A percentile compares a stretch with the other conserved stretches of the same genome.
phyloP scores from a whole-genome alignment of 306 rosid genomes.

The Psophocarpus tetragonolobus region DNA sequence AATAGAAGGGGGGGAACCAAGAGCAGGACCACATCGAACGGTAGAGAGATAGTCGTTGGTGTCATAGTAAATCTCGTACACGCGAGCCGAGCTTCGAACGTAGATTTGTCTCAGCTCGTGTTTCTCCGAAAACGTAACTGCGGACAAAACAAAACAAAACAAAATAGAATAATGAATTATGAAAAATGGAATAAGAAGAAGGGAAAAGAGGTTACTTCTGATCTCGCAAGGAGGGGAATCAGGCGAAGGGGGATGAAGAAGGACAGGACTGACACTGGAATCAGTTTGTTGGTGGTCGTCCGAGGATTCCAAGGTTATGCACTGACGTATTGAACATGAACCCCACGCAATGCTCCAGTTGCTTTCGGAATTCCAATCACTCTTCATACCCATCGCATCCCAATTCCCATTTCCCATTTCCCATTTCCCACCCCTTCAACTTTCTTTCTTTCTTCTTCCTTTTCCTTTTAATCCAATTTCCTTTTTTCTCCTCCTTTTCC shows the following conservation, averaged over 20 bases:
- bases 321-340: constrained; percentile 49
- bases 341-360: constrained; percentile 65
- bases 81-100: constrained; percentile 85
- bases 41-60: constrained; percentile 73
- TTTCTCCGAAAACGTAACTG: constrained; percentile 65
- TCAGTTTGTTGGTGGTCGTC: constrained; percentile 15
- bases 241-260: constrained; percentile 51
- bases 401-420: no score
- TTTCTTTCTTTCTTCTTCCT: no score
- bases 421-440: no score
- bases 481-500: no score
- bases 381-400: not conserved
- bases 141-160: constrained; percentile 4
- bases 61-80: constrained; percentile 69
- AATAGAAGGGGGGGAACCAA: constrained; percentile 43
- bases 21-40: constrained; percentile 70
- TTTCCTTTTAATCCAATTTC: no score
- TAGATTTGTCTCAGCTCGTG: constrained; percentile 76
- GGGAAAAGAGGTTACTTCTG: constrained; percentile 45
- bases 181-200: not conserved
- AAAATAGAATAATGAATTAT: not conserved
- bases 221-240: constrained; percentile 84
- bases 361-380: not conserved
- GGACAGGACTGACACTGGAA: constrained; percentile 45
- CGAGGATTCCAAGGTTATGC: constrained; percentile 58